Evolutionary conservation across 2,329 filamentous ascomycete genomes (phyloP).

Genomic region (Paracorniculantispora psalliotae): DNA sequence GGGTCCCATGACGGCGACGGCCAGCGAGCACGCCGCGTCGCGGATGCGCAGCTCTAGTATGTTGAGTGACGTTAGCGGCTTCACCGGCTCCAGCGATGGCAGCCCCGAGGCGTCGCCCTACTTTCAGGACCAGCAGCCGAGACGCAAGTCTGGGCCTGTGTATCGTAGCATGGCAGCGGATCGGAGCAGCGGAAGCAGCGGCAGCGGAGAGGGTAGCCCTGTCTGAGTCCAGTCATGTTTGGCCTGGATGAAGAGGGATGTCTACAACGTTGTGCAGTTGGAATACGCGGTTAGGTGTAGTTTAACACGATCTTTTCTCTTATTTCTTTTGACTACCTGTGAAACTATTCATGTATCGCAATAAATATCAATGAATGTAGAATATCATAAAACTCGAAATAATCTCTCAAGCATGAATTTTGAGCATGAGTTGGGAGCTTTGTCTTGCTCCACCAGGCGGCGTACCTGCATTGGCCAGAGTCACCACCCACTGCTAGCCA

Average conservation of each 20-base stretch:
- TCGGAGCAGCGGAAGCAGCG: constrained; percentile 36
- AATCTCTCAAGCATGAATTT: too few relatives aligned
- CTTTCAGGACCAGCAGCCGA: neutral
- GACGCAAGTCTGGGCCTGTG: neutral
- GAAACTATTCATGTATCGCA: neutral
- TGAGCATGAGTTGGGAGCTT: too few relatives aligned
- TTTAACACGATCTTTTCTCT: neutral
- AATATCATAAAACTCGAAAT: too few relatives aligned
- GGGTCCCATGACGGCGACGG: neutral
- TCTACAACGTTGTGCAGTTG: constrained; percentile 1
- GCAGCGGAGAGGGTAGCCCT: constrained; percentile 50
- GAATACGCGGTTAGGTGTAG: constrained; percentile 11
- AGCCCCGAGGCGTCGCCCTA: constrained; percentile 30
- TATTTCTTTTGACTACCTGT: neutral
- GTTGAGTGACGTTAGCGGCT: constrained; percentile 62
- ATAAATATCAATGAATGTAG: neutral
- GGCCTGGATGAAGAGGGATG: constrained; percentile 1
- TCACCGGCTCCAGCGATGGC: constrained; percentile 55
- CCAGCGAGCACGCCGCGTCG: constrained; percentile 25
- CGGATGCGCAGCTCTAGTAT: constrained; percentile 60
- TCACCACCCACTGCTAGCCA: neutral
- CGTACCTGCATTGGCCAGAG: neutral
- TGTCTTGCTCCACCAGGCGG: neutral
- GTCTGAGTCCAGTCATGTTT: too few relatives aligned
- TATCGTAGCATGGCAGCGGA: constrained; percentile 16